Percentiles rank a stretch among this genome's conserved stretches.
phyloP scores from a whole-genome alignment of 75 land plant genomes.

The Pseudotsuga menziesii region DNA sequence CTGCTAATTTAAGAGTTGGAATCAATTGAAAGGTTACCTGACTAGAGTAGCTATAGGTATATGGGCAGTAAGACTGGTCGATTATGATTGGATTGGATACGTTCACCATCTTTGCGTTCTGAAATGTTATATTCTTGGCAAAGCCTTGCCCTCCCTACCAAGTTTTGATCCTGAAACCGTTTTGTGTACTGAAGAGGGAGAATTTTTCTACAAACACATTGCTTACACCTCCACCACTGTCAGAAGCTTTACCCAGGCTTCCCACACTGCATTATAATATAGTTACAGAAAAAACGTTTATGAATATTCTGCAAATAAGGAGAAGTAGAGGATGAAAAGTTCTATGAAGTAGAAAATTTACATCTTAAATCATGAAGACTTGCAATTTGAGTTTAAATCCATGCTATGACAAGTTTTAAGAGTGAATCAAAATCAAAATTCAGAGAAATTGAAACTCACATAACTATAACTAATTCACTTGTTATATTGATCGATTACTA shows the following conservation, averaged over 20 bases:
- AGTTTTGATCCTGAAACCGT: slow-evolving; percentile 64
- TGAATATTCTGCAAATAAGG: too few species aligned
- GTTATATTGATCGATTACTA: too few species aligned
- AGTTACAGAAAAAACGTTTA: too few species aligned
- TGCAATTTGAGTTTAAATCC: too few species aligned
- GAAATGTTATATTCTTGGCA: slow-evolving; percentile 26
- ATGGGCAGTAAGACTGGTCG: slow-evolving; percentile 48
- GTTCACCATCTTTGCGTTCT: slow-evolving; percentile 26
- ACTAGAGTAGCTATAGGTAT: too few species aligned
- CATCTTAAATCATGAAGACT: too few species aligned
- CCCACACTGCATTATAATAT: slow-evolving; percentile 29
- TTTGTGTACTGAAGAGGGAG: slow-evolving; percentile 34
- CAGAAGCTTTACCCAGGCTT: slow-evolving; percentile 40
- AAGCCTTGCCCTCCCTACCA: slow-evolving; percentile 49
- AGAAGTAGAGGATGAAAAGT: too few species aligned
- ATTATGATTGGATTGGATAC: slow-evolving; percentile 44
- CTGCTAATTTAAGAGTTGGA: too few species aligned
- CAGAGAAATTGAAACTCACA: slow-evolving; percentile 5
- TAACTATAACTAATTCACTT: not conserved
- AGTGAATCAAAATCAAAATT: too few species aligned
- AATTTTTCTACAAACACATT: slow-evolving; percentile 34
- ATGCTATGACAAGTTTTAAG: too few species aligned
- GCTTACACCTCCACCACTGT: slow-evolving; percentile 30
- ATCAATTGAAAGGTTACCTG: too few species aligned
- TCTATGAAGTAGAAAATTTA: too few species aligned